Evolutionary conservation across 2,329 filamentous ascomycete species (phyloP), one percentile per base, ranked within the genome.

Genomic region (Graphilbum ipis-grandicollis): DNA sequence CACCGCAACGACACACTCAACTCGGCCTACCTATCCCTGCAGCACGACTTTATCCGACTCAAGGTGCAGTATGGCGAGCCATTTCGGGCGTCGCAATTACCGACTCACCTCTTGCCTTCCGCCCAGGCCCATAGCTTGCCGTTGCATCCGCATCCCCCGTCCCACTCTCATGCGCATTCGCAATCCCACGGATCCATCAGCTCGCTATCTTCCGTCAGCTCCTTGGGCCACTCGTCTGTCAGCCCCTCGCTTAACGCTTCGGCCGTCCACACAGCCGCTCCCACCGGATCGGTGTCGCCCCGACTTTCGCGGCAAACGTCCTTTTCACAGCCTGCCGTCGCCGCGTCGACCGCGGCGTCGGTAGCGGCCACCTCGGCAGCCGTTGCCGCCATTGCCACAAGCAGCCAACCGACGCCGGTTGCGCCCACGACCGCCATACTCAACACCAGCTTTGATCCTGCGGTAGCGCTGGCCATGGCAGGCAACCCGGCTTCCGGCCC

Each of bases 1-100:
- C 61, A 66, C 19, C 67, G 65, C 45, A 69, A 75, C 50, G 65
- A 64, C 40, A 58, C 60, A 25, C 62, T 76, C 37, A 62, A 63
- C 42, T 58, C 62, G 36, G 68, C 68, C 5, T 72, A 74, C 47
- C 53, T 58, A 21, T 48, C 52, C n/a, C 56, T 71, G 18, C 64
- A 68, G 34, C 45, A 52, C 35, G 59, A 64, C 43, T 60, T 59
- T 46, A 41, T 58, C 38, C 53, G 54, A 38, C 53, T 64, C 4
- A 25, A 28, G 9, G n/a, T 38, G 31, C 29, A 36, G 10, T 15
- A 28, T n/a, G 23, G 9, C 40, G 5, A n/a, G 14, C 8, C 13
- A 4, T 13, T n/a, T n/a, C 19, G 13, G 17, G 5, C 3, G 17
- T 18, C 17, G 19, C 31, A 14, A 19, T 15, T 9, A 8, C 12